Conservation (phyloP, 805 yeast genomes). For the Saccharomycopsis sp. region DNA sequence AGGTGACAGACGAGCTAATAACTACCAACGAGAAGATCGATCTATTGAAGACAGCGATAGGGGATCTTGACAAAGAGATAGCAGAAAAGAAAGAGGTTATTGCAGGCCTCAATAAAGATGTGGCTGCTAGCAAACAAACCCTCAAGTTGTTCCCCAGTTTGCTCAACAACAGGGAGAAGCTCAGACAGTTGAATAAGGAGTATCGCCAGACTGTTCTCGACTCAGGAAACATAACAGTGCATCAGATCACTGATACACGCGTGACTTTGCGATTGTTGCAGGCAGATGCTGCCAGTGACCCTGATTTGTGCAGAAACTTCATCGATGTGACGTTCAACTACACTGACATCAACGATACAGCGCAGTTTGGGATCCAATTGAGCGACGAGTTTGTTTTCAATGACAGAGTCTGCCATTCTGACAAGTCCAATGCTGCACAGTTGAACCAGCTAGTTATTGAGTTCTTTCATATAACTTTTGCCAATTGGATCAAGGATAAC, state of each 20-base stretch:
- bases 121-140: conserved; percentile 22
- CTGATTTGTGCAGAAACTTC: conserved; percentile 12
- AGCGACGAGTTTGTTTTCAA: not conserved
- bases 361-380: not conserved
- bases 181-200: conserved; percentile 6
- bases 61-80: conserved; percentile 7
- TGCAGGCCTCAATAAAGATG: conserved; percentile 13
- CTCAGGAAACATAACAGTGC: conserved; percentile 28
- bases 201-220: conserved; percentile 1
- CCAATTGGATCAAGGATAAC: not conserved
- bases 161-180: conserved; percentile 19
- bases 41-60: conserved; percentile 6
- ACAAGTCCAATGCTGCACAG: not conserved
- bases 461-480: not conserved
- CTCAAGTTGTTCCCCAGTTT: conserved; percentile 20
- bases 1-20: conserved; percentile 12
- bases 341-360: conserved; percentile 1
- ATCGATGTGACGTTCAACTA: conserved; percentile 23
- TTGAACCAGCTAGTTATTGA: not conserved
- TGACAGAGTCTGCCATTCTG: not conserved
- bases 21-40: conserved; percentile 2
- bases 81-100: conserved; percentile 17
- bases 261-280: conserved; percentile 31
- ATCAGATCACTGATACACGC: conserved; percentile 30
- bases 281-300: conserved; percentile 12